These are phyloP conservation scores for Epichloe baconii DNA, from an alignment of 2,329 filamentous ascomycete species.

Conservation along the genomic window DNA sequence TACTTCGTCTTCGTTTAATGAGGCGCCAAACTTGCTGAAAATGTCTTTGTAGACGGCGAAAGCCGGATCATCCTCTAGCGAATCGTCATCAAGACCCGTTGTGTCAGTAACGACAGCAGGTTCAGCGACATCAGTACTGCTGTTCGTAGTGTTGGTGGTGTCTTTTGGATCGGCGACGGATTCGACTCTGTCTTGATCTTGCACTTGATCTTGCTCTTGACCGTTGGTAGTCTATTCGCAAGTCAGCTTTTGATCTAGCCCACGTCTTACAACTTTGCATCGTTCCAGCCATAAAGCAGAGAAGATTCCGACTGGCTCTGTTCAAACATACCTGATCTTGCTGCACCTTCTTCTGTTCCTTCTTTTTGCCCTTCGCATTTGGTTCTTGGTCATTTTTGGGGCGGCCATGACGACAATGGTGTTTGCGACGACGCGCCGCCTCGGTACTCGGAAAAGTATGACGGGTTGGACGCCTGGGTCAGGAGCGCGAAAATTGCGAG, in stretches of 20 bases:
- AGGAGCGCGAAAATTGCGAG: constrained; percentile 24
- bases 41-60: constrained; percentile 76
- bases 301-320: background rate
- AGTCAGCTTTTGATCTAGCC: background rate
- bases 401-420: constrained; percentile 38
- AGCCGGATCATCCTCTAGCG: constrained; percentile 54
- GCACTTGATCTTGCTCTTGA: constrained; percentile 4
- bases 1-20: constrained; percentile 47
- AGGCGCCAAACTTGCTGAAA: constrained; percentile 64
- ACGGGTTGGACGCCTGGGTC: constrained; percentile 21
- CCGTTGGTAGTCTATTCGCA: background rate
- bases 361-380: constrained; percentile 89
- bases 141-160: background rate
- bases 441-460: constrained; percentile 14
- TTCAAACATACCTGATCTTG: constrained; percentile 34
- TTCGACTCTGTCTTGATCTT: constrained; percentile 7
- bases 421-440: constrained; percentile 14
- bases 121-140: constrained; percentile 8
- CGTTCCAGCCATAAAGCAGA: background rate
- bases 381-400: constrained; percentile 81
- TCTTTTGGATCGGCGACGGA: constrained; percentile 16
- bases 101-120: constrained; percentile 30
- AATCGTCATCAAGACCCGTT: constrained; percentile 49
- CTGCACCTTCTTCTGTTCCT: constrained; percentile 66
- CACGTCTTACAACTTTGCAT: too few relatives aligned